phyloP scores from a whole-genome alignment of 2,329 filamentous ascomycete species.

The Hypoxylon sp. region DNA sequence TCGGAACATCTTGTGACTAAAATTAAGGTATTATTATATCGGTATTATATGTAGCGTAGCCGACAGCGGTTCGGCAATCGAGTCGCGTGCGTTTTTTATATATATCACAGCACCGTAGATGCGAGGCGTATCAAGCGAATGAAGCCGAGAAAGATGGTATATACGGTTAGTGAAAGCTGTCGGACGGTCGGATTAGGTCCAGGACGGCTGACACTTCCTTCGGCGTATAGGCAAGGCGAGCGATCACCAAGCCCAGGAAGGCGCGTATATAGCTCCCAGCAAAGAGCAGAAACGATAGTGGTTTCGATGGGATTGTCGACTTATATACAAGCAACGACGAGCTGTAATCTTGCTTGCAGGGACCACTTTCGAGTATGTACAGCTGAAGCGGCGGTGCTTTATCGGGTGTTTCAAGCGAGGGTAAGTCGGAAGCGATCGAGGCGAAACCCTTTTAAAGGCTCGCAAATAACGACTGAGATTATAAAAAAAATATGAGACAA shows the following conservation, averaged over 20 bases:
- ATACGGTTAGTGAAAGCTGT: conserved; percentile 10
- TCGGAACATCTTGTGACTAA: conserved; percentile 51
- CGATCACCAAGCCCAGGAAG: conserved; percentile 19
- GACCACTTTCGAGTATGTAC: conserved; percentile 30
- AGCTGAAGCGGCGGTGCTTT: conserved; percentile 35
- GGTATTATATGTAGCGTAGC: conserved; percentile 29
- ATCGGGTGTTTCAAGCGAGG: conserved; percentile 41
- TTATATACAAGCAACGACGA: conserved; percentile 37
- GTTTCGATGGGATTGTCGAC: conserved; percentile 25
- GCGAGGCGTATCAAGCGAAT: conserved; percentile 30
- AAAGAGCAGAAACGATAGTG: conserved; percentile 16
- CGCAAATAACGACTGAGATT: conserved; percentile 37
- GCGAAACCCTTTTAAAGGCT: conserved; percentile 26
- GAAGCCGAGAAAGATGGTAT: conserved; percentile 29
- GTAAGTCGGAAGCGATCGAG: conserved; percentile 36
- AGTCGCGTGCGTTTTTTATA: conserved; percentile 33
- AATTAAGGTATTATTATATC: conserved; percentile 44
- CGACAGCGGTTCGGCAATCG: conserved; percentile 19
- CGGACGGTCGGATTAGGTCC: conserved; percentile 7
- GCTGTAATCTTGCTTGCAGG: conserved; percentile 22
- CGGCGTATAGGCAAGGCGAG: conserved; percentile 16
- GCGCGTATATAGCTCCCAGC: conserved; percentile 26
- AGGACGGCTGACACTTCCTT: conserved; percentile 26
- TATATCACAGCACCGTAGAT: conserved; percentile 26
- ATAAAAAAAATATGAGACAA: conserved; percentile 38